Evolutionary conservation across 495 filamentous ascomycete species (phyloP).

Genomic region (Aspergillus cristatus): DNA sequence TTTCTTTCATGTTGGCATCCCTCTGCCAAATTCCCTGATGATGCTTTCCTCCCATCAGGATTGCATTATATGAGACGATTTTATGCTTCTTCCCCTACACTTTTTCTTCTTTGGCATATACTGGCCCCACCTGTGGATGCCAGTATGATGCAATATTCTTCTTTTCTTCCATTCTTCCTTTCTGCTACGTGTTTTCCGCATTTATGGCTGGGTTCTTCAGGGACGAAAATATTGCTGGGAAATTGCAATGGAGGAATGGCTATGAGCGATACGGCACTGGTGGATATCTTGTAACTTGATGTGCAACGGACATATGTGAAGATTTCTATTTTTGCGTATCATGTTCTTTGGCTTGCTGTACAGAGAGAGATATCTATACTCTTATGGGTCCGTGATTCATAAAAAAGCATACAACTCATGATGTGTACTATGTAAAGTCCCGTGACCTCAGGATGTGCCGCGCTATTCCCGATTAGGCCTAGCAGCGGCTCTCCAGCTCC

Average conservation of each 20-base stretch:
- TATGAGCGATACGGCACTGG: neutral
- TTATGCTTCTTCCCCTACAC: constrained; percentile 12
- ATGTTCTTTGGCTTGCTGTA: too few species aligned
- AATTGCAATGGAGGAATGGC: constrained; percentile 5
- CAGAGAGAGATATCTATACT: too few species aligned
- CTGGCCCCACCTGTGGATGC: neutral
- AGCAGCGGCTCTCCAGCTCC: constrained; percentile 13
- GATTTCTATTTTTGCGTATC: neutral
- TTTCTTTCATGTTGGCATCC: constrained; percentile 13
- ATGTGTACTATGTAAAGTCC: neutral
- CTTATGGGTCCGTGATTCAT: too few species aligned
- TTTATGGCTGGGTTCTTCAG: constrained; percentile 14
- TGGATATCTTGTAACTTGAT: neutral
- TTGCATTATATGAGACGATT: constrained; percentile 24
- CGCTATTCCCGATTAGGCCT: constrained; percentile 6
- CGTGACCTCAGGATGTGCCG: neutral
- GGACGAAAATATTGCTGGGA: constrained; percentile 15
- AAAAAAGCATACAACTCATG: neutral
- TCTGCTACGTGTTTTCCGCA: constrained; percentile 5
- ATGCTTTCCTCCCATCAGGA: constrained; percentile 15
- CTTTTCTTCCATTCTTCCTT: constrained; percentile 4
- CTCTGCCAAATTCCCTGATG: constrained; percentile 7
- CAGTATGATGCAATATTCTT: neutral
- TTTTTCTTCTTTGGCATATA: constrained; percentile 8
- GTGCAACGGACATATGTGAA: neutral